Conservation (phyloP, 306 rosid species). For the Sindora glabra region DNA sequence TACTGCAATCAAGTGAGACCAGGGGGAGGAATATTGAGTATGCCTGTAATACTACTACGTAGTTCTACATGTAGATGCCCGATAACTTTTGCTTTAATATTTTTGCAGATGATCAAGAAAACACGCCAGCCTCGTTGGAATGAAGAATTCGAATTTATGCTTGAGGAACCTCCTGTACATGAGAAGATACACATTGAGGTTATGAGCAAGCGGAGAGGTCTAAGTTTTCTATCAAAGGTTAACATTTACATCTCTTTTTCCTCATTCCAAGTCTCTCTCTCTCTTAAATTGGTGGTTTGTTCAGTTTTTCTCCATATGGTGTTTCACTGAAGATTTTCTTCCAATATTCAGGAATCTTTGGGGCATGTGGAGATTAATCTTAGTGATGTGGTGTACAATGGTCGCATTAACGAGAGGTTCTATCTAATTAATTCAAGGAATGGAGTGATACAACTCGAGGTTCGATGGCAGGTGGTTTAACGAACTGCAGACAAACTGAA, state of each 20-base stretch:
- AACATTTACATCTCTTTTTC: background rate
- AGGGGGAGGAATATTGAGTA: too few relatives aligned
- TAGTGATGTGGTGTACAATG: slow-evolving; percentile 62
- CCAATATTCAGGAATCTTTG: slow-evolving; percentile 56
- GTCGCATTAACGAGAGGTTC: slow-evolving; percentile 68
- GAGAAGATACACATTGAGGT: slow-evolving; percentile 79
- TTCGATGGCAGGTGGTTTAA: too few relatives aligned
- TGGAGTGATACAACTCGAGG: too few relatives aligned
- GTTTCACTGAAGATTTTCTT: too few relatives aligned
- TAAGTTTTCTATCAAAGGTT: slow-evolving; percentile 67
- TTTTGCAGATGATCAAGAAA: slow-evolving; percentile 52
- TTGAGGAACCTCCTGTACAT: slow-evolving; percentile 75
- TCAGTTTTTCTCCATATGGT: too few relatives aligned
- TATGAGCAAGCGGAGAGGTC: slow-evolving; percentile 47
- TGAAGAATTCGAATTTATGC: slow-evolving; percentile 83
- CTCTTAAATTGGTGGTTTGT: too few relatives aligned
- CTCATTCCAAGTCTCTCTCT: background rate
- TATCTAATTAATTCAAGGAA: slow-evolving; percentile 66
- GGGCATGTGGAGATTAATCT: slow-evolving; percentile 82
- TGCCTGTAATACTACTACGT: too few relatives aligned
- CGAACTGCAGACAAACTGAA: too few relatives aligned
- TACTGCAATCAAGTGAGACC: too few relatives aligned
- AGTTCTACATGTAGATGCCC: too few relatives aligned
- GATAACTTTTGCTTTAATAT: background rate
- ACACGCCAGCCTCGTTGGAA: slow-evolving; percentile 78